phyloP scores from a whole-genome alignment of 805 yeast species.

The Candida taoyuanica region DNA sequence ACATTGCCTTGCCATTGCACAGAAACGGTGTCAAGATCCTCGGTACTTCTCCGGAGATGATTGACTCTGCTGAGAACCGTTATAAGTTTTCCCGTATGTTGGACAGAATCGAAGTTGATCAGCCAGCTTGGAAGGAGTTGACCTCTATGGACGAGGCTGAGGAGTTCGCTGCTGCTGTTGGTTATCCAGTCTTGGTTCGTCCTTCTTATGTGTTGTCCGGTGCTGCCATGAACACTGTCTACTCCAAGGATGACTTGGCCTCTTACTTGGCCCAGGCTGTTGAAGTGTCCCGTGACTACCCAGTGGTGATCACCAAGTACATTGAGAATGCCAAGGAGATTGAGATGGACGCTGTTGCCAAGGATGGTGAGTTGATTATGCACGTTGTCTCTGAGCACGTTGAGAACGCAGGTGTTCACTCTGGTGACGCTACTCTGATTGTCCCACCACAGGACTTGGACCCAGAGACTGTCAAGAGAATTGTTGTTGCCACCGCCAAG shows the following conservation, averaged over 20 bases:
- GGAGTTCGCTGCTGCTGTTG: conserved; percentile 76
- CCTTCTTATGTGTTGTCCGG: conserved; percentile 97
- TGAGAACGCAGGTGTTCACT: conserved; percentile 97
- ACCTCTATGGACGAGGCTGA: conserved; percentile 84
- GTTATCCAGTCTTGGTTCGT: conserved; percentile 94
- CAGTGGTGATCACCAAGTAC: conserved; percentile 94
- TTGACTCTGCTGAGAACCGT: conserved; percentile 97
- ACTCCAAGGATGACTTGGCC: conserved; percentile 73
- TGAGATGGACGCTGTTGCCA: conserved; percentile 95
- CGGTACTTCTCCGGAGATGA: conserved; percentile 93
- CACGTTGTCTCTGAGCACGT: conserved; percentile 98
- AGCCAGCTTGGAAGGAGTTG: conserved; percentile 97
- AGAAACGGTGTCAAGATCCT: conserved; percentile 78
- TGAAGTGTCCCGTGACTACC: conserved; percentile 91
- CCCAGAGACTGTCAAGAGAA: conserved; percentile 59
- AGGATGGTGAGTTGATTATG: conserved; percentile 79
- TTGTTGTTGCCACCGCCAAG: conserved; percentile 86
- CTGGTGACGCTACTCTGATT: conserved; percentile 96
- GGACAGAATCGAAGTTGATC: conserved; percentile 90
- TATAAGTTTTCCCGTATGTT: conserved; percentile 94
- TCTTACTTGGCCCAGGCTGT: conserved; percentile 82
- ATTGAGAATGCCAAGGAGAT: conserved; percentile 96
- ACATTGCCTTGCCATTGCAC: conserved; percentile 85
- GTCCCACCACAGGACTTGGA: conserved; percentile 86
- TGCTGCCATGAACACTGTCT: conserved; percentile 97